A percentile compares a stretch with the other conserved stretches of the same genome.
These are phyloP conservation scores for Saturnispora mendoncae DNA, from an alignment of 805 yeast genomes.

Conservation along the genomic window DNA sequence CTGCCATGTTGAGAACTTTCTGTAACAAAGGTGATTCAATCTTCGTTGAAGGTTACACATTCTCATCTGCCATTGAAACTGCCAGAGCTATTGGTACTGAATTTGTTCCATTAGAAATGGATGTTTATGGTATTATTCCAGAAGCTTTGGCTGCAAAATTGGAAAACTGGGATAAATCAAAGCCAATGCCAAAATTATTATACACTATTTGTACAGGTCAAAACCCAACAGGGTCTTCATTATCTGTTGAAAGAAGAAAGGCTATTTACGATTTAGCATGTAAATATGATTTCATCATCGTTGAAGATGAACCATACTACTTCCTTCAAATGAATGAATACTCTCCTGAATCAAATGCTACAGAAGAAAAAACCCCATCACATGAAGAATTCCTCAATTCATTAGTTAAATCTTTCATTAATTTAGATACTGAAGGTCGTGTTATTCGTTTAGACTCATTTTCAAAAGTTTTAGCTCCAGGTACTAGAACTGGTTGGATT, in stretches of 20 bases:
- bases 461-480: conserved; percentile 90
- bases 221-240: conserved; percentile 92
- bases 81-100: conserved; percentile 53
- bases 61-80: conserved; percentile 65
- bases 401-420: conserved; percentile 66
- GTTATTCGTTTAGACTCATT: conserved; percentile 84
- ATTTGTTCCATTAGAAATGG: conserved; percentile 61
- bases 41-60: conserved; percentile 69
- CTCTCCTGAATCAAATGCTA: conserved; percentile 35
- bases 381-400: conserved; percentile 62
- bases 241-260: conserved; percentile 67
- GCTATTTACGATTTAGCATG: conserved; percentile 69
- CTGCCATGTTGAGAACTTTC: conserved; percentile 60
- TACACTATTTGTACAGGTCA: conserved; percentile 95
- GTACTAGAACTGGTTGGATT: conserved; percentile 83
- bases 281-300: conserved; percentile 75
- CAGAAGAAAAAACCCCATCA: conserved; percentile 23
- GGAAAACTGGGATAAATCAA: conserved; percentile 46
- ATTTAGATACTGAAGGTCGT: conserved; percentile 78
- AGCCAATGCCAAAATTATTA: conserved; percentile 68
- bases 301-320: conserved; percentile 97
- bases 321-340: conserved; percentile 88
- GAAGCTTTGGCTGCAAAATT: conserved; percentile 45
- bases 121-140: conserved; percentile 55
- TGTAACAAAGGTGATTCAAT: conserved; percentile 53